These are phyloP conservation scores for Closterium sp. DNA, from an alignment of 139 green algal genomes.

Conservation along the genomic window DNA sequence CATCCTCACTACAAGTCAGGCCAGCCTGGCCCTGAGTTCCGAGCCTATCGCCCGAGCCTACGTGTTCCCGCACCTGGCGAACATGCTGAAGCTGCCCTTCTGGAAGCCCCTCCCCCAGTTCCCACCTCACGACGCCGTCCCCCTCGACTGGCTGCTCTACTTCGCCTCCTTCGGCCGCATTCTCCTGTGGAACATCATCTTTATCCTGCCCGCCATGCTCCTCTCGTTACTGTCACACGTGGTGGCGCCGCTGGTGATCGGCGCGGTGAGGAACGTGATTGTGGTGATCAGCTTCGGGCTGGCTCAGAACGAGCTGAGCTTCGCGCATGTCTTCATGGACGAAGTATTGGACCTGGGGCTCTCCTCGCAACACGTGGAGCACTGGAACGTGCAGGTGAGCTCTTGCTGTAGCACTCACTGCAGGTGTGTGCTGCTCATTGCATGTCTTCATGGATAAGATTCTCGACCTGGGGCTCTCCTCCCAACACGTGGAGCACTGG, in stretches of 20 bases:
- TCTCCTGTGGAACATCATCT: neutral
- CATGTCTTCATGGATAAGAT: too few species aligned
- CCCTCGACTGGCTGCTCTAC: neutral
- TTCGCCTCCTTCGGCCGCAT: neutral
- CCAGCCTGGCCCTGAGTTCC: neutral
- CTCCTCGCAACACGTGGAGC: too few species aligned
- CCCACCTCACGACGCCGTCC: neutral
- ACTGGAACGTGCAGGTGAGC: too few species aligned
- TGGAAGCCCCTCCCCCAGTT: neutral
- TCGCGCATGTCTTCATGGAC: neutral
- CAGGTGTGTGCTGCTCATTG: too few species aligned
- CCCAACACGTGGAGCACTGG: too few species aligned
- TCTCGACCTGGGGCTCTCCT: too few species aligned
- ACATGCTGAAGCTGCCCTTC: neutral
- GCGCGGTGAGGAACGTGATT: neutral
- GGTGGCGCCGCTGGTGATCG: neutral
- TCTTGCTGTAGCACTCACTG: too few species aligned
- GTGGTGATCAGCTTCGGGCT: neutral
- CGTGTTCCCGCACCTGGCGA: neutral
- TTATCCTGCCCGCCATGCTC: neutral
- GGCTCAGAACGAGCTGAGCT: neutral
- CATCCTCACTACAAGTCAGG: neutral
- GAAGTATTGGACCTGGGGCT: neutral
- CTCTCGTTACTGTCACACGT: neutral
- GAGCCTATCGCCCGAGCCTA: slow-evolving; percentile 13